Conservation (phyloP, 768 basidiomycete species). For the Naganishia vishniacii region DNA sequence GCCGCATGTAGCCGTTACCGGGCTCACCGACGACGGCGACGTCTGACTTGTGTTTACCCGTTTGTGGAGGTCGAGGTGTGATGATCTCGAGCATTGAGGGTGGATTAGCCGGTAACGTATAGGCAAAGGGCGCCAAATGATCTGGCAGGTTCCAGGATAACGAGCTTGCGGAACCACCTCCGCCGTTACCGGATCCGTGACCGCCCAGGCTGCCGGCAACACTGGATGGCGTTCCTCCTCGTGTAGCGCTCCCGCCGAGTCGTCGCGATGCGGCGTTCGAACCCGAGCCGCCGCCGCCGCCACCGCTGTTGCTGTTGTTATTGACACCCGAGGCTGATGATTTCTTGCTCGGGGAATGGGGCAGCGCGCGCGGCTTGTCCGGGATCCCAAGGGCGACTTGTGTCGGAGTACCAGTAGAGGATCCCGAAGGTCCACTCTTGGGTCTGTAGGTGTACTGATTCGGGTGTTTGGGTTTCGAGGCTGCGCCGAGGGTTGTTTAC, state of each 20-base stretch:
- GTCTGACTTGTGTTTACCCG: neutral
- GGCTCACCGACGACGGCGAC: neutral
- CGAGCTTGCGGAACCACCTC: conserved; percentile 24
- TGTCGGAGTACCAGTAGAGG: conserved; percentile 24
- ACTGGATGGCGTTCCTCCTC: conserved; percentile 29
- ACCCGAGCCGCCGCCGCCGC: neutral
- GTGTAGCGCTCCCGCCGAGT: conserved; percentile 42
- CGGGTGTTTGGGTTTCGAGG: conserved; percentile 52
- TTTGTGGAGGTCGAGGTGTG: conserved; percentile 29
- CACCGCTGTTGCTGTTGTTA: no score
- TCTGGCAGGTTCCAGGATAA: conserved; percentile 77
- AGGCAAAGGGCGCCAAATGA: conserved; percentile 78
- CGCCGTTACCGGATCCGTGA: conserved; percentile 31
- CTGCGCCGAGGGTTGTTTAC: no score
- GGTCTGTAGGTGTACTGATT: conserved; percentile 55
- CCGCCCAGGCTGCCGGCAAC: conserved; percentile 27
- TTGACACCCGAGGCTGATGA: conserved; percentile 24
- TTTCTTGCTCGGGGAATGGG: conserved; percentile 14
- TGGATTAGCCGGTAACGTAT: conserved; percentile 63
- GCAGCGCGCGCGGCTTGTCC: conserved; percentile 12
- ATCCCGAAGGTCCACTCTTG: conserved; percentile 30
- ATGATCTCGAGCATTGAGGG: conserved; percentile 57
- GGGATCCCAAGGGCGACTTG: conserved; percentile 25
- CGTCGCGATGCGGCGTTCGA: conserved; percentile 24
- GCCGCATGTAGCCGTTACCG: neutral